These are phyloP conservation scores for Blastobotrys americana DNA, from an alignment of 805 yeast species.

Conservation along the genomic window DNA sequence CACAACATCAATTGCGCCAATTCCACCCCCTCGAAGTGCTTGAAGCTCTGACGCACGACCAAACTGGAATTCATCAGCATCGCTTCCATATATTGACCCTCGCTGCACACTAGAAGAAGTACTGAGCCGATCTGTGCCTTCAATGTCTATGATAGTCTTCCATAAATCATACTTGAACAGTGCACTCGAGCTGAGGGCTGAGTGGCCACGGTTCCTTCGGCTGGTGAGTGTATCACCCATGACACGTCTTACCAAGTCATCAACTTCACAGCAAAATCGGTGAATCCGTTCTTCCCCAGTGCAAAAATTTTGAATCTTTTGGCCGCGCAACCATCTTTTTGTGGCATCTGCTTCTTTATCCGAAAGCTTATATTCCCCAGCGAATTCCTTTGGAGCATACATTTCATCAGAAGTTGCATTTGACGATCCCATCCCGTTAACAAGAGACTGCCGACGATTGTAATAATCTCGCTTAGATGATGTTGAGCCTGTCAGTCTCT, in stretches of 20 bases:
- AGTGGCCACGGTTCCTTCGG: slow-evolving; percentile 18
- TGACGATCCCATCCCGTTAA: slow-evolving; percentile 18
- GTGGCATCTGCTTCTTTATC: slow-evolving; percentile 31
- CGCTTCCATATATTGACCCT: slow-evolving; percentile 6
- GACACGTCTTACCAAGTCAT: slow-evolving; percentile 22
- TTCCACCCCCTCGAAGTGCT: background rate
- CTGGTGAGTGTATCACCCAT: slow-evolving; percentile 27
- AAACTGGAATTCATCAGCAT: background rate
- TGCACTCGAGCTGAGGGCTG: slow-evolving; percentile 16
- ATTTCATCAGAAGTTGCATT: slow-evolving; percentile 20
- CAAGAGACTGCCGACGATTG: slow-evolving; percentile 23
- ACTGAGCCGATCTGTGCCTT: slow-evolving; percentile 5
- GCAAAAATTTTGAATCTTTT: slow-evolving; percentile 29
- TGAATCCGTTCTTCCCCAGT: slow-evolving; percentile 33
- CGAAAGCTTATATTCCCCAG: slow-evolving; percentile 26
- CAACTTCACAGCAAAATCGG: slow-evolving; percentile 30
- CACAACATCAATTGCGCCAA: slow-evolving; percentile 1
- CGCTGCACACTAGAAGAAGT: slow-evolving; percentile 8
- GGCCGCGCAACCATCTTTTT: slow-evolving; percentile 24
- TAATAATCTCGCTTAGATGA: slow-evolving; percentile 17
- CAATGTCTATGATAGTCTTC: slow-evolving; percentile 19
- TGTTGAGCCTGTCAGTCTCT: slow-evolving; percentile 14
- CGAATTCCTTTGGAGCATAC: slow-evolving; percentile 25
- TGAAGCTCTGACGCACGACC: slow-evolving; percentile 1
- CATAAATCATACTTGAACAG: slow-evolving; percentile 21